Conservation (phyloP, 257 asterid genomes). For the Schizonepeta tenuifolia region DNA sequence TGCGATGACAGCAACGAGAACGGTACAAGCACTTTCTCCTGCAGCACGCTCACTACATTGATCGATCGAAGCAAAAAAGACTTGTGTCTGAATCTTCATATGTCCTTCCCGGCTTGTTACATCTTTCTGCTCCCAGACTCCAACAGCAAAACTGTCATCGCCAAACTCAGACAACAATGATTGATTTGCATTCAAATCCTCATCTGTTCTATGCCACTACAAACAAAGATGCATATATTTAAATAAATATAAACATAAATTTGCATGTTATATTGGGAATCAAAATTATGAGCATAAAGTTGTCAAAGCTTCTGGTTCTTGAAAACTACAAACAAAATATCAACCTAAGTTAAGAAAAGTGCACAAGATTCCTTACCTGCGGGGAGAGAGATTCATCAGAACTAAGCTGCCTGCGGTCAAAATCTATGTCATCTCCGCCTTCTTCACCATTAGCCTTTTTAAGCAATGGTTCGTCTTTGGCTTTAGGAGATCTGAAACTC, state of each 20-base stretch:
- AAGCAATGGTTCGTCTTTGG: slow-evolving; percentile 89
- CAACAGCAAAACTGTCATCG: slow-evolving; percentile 82
- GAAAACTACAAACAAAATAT: background rate
- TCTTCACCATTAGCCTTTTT: slow-evolving; percentile 87
- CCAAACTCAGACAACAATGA: slow-evolving; percentile 79
- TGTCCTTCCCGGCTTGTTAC: slow-evolving; percentile 80
- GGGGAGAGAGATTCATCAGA: slow-evolving; percentile 75
- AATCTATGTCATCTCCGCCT: slow-evolving; percentile 98
- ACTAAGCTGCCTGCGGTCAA: slow-evolving; percentile 86
- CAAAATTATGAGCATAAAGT: background rate
- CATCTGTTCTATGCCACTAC: slow-evolving; percentile 77
- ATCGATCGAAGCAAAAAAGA: slow-evolving; percentile 92
- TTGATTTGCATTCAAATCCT: slow-evolving; percentile 53
- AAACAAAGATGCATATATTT: slow-evolving; percentile 16
- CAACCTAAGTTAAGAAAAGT: background rate
- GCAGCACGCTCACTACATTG: slow-evolving; percentile 92
- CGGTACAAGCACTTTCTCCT: slow-evolving; percentile 96
- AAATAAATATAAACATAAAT: background rate
- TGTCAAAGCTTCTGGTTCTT: background rate
- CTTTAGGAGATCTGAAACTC: slow-evolving; percentile 84
- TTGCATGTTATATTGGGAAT: background rate
- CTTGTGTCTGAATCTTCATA: slow-evolving; percentile 72
- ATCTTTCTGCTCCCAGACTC: slow-evolving; percentile 89
- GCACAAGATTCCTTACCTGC: slow-evolving; percentile 56
- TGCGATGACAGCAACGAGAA: slow-evolving; percentile 86